phyloP scores from a whole-genome alignment of 352 stramenopile species.

The Pythium guiyangense region DNA sequence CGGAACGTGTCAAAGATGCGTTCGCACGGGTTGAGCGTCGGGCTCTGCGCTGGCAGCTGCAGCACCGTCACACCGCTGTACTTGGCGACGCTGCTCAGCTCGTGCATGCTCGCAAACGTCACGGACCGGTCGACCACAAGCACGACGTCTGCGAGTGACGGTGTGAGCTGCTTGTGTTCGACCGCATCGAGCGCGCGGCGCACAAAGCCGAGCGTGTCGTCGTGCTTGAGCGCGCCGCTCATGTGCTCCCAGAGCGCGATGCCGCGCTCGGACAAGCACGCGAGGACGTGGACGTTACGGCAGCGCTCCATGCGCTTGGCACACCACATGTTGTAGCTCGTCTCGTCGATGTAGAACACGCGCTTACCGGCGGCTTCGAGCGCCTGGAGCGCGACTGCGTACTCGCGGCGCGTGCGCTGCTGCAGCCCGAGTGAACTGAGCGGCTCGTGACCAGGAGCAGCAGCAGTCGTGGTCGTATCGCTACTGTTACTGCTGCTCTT shows the following conservation, averaged over 20 bases:
- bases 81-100: not conserved
- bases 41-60: not conserved
- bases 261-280: conserved; percentile 10
- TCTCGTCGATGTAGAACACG: conserved; percentile 15
- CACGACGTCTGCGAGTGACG: conserved; percentile 4
- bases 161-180: not conserved
- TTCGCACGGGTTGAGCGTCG: conserved; percentile 11
- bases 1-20: conserved; percentile 10
- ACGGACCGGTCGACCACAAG: conserved; percentile 11
- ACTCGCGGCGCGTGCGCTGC: conserved; percentile 1
- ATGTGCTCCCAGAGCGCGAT: conserved; percentile 10
- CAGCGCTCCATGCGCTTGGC: conserved; percentile 16
- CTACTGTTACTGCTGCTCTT: conserved; percentile 1
- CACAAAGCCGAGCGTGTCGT: conserved; percentile 10
- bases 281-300: conserved; percentile 15
- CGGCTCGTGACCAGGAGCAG: not conserved
- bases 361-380: conserved; percentile 4
- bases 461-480: no score
- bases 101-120: conserved; percentile 2
- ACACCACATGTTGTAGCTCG: conserved; percentile 19
- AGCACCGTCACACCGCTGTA: conserved; percentile 10
- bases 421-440: conserved; percentile 7
- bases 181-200: conserved; percentile 10
- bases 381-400: conserved; percentile 1
- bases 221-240: conserved; percentile 3